phyloP scores from a whole-genome alignment of 2,329 filamentous ascomycete species.

The Delphinella strobiligena region DNA sequence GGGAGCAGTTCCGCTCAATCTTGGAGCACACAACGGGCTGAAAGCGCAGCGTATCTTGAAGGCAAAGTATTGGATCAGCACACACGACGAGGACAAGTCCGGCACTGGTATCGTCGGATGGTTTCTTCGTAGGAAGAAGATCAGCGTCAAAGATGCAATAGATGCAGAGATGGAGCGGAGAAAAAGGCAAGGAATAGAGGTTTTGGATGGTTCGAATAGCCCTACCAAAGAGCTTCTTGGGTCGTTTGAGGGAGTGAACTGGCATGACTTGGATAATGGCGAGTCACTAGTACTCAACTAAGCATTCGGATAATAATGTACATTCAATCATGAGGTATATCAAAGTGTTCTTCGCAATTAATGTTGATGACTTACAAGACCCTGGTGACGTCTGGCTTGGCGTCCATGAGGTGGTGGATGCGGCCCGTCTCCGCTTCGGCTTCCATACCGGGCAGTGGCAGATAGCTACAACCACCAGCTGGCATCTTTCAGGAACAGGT shows the following conservation, averaged over 20 bases:
- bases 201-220: neutral
- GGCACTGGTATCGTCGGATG: constrained; percentile 45
- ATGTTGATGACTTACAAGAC: too few relatives aligned
- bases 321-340: too few relatives aligned
- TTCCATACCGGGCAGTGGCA: too few relatives aligned
- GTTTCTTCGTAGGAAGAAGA: constrained; percentile 32
- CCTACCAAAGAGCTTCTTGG: constrained; percentile 16
- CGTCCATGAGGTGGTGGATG: too few relatives aligned
- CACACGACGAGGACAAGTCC: constrained; percentile 52
- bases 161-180: constrained; percentile 33
- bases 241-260: constrained; percentile 32
- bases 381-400: neutral
- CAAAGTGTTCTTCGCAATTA: too few relatives aligned
- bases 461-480: neutral
- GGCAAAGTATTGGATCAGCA: constrained; percentile 52
- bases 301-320: too few relatives aligned
- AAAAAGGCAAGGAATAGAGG: constrained; percentile 19
- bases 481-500: neutral
- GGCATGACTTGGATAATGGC: constrained; percentile 44
- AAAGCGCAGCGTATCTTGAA: constrained; percentile 40
- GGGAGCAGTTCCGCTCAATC: constrained; percentile 41
- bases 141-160: constrained; percentile 36
- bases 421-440: too few relatives aligned
- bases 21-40: constrained; percentile 51
- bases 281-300: constrained; percentile 40